Base-by-base conservation (phyloP, 441 rosid genomes). In the Erysimum cheiri region DNA sequence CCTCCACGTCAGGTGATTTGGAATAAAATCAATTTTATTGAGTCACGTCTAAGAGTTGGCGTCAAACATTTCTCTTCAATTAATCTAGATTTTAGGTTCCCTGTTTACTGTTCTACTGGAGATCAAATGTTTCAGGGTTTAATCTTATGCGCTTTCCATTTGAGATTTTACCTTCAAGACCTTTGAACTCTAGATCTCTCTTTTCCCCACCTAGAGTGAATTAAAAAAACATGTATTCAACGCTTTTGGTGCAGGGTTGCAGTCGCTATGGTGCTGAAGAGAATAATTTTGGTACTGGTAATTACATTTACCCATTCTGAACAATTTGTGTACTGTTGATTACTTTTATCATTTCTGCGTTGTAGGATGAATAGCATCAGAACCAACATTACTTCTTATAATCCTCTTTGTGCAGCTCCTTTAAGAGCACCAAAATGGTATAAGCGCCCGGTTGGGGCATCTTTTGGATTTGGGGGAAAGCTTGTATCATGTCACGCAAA, bases 391-490 rank as follows among this genome's bases (percentile, higher is more conserved):
- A 10, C 41, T 56, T 63, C 47, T 55, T 67, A 33, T 37, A 8
- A 4, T 62, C 70, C 15, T 72, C 22, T 61, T n/a, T 39, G 32
- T 68, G 74, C 88, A 90, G 97, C 77, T 63, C 75, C 88, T 53
- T 39, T 90, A 62, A 87, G 81, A 85, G 99, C 98, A 75, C 99
- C 99, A 69, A 92, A 93, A 82, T 96, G 99, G 99, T 90, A 83
- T 65, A 90, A 86, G 80, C 88, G 98, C 54, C 93, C 96, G 29
- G 97, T 84, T 71, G 99, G 98, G 60, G 95, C 83, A 35, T 93
- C 98, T 70, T 93, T 93, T 90, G 99, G 98, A 49, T 93, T 96
- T 87, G 98, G 99, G 60, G 99, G 99, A 75, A 92, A 93, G 87
- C 89, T 96, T 77, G 89, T 96, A 48, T 88, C 98, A 0, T 96